Conservation (phyloP, 1,139 yeast genomes). For the Nakaseomyces sp. region DNA sequence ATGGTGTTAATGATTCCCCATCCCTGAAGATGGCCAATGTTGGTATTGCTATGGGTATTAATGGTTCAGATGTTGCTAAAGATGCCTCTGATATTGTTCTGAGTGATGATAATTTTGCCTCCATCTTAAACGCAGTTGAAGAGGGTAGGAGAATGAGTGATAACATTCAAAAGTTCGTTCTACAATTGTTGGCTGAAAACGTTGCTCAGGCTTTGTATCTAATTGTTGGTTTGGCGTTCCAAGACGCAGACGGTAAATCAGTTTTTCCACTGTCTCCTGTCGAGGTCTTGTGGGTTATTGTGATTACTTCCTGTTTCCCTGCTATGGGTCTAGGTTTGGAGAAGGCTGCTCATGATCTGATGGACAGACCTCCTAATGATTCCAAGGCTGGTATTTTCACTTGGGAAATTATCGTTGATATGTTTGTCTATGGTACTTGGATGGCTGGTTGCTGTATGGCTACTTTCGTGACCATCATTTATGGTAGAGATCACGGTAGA, state of each 20-base stretch:
- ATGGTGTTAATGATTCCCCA: constrained; percentile 99
- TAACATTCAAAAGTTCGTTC: constrained; percentile 86
- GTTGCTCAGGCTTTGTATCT: constrained; percentile 83
- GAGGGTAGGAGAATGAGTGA: constrained; percentile 96
- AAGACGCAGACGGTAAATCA: constrained; percentile 61
- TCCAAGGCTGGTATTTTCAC: constrained; percentile 81
- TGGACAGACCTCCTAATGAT: constrained; percentile 89
- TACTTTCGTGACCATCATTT: constrained; percentile 57
- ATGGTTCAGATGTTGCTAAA: constrained; percentile 97
- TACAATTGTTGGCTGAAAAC: constrained; percentile 90
- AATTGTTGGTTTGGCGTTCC: constrained; percentile 66
- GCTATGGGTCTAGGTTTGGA: constrained; percentile 97
- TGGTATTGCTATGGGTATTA: constrained; percentile 94
- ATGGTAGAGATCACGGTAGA: constrained; percentile 57
- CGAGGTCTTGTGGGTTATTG: constrained; percentile 97
- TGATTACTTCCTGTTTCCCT: constrained; percentile 97
- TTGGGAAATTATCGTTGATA: constrained; percentile 55
- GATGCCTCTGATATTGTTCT: constrained; percentile 98
- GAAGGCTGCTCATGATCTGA: constrained; percentile 90
- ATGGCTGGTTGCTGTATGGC: constrained; percentile 68
- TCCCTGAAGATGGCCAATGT: constrained; percentile 94
- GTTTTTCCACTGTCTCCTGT: constrained; percentile 83
- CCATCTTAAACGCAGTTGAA: constrained; percentile 85
- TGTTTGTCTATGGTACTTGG: constrained; percentile 64
- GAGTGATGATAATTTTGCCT: constrained; percentile 92